phyloP scores from a whole-genome alignment of 768 basidiomycete genomes.

The Lactifluus piperatus region DNA sequence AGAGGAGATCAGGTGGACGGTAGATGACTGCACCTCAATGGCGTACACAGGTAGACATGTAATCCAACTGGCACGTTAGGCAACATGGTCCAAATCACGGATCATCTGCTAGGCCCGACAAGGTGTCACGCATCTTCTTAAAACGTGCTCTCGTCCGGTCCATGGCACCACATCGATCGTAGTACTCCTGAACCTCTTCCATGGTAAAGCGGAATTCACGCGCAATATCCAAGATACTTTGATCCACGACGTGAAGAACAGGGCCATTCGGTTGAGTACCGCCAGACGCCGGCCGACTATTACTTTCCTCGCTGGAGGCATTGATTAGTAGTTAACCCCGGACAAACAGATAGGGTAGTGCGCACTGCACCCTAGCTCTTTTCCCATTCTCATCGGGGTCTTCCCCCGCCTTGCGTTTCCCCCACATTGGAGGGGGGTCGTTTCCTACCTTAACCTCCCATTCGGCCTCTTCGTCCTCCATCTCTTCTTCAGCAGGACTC shows the following conservation, averaged over 20 bases:
- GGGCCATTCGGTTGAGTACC: constrained; percentile 1
- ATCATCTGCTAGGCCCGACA: constrained; percentile 21
- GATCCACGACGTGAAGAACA: constrained; percentile 54
- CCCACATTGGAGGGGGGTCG: constrained; percentile 60
- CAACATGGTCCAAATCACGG: constrained; percentile 1
- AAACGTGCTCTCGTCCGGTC: constrained; percentile 55
- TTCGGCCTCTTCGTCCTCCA: constrained; percentile 54
- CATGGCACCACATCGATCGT: constrained; percentile 67
- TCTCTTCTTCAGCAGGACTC: constrained; percentile 55
- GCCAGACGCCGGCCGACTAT: constrained; percentile 2
- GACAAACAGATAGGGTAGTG: background rate
- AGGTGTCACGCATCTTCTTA: constrained; percentile 50
- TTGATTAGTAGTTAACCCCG: background rate
- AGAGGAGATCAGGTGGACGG: background rate
- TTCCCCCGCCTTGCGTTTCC: constrained; percentile 43
- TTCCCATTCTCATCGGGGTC: constrained; percentile 34
- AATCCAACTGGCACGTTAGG: background rate
- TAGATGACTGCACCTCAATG: background rate
- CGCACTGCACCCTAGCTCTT: constrained; percentile 36
- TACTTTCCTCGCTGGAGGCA: background rate
- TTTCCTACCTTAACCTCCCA: constrained; percentile 62
- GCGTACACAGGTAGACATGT: background rate
- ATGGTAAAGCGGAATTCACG: constrained; percentile 59
- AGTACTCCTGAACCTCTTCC: constrained; percentile 72
- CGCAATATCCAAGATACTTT: constrained; percentile 57